phyloP scores from a whole-genome alignment of 768 basidiomycete species.

The Chlorophyllum brunneum region DNA sequence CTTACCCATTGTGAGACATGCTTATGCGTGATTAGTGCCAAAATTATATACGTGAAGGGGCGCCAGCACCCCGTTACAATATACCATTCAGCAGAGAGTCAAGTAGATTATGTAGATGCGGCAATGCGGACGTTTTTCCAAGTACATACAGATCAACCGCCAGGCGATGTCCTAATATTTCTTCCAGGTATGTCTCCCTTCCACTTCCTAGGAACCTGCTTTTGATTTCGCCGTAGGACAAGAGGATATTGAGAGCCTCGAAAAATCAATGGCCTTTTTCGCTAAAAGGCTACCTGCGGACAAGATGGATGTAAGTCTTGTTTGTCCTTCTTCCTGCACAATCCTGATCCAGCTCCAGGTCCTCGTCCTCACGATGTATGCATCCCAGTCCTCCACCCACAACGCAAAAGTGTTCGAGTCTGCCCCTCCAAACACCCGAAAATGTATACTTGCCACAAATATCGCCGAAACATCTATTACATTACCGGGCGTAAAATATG shows the following conservation, averaged over 20 bases:
- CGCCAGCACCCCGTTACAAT: slow-evolving; percentile 89
- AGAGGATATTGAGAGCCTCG: slow-evolving; percentile 91
- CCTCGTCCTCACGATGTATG: slow-evolving; percentile 77
- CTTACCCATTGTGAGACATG: neutral
- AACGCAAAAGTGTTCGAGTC: slow-evolving; percentile 77
- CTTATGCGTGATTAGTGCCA: slow-evolving; percentile 50
- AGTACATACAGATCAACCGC: slow-evolving; percentile 75
- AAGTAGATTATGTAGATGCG: slow-evolving; percentile 83
- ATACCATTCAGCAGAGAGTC: slow-evolving; percentile 70
- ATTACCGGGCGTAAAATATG: slow-evolving; percentile 92
- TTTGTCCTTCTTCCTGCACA: neutral
- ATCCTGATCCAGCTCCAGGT: slow-evolving; percentile 42
- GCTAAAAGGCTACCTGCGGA: slow-evolving; percentile 66
- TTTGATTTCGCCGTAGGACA: slow-evolving; percentile 57
- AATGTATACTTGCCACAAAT: slow-evolving; percentile 95
- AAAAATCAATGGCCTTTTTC: slow-evolving; percentile 67
- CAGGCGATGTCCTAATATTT: slow-evolving; percentile 92
- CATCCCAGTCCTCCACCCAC: slow-evolving; percentile 72
- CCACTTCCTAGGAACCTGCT: neutral
- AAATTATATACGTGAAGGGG: slow-evolving; percentile 87
- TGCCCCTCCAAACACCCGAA: slow-evolving; percentile 65
- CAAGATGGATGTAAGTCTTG: slow-evolving; percentile 39
- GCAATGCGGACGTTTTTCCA: slow-evolving; percentile 93
- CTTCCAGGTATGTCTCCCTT: slow-evolving; percentile 58
- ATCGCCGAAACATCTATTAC: slow-evolving; percentile 98